Conservation (phyloP, 2,329 filamentous ascomycete genomes). For the Fusarium pseudonygamai region DNA sequence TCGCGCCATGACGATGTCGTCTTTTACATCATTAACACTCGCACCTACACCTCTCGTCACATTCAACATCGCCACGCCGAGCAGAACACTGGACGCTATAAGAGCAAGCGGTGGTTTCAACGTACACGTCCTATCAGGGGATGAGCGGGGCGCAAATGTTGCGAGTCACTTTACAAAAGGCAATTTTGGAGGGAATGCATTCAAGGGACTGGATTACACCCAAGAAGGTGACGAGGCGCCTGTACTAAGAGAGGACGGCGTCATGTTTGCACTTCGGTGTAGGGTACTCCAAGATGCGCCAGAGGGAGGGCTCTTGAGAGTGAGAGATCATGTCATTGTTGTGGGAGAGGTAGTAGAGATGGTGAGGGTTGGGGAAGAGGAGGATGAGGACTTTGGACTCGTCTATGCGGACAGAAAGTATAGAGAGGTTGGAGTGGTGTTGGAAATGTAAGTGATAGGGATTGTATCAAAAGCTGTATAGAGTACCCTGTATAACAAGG, state of each 20-base stretch:
- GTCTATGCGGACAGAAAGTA: constrained; percentile 62
- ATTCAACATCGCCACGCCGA: constrained; percentile 67
- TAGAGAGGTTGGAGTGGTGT: constrained; percentile 53
- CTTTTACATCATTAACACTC: constrained; percentile 65
- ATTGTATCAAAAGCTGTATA: constrained; percentile 19
- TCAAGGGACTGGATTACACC: constrained; percentile 41
- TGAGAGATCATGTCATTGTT: constrained; percentile 63
- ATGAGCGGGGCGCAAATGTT: constrained; percentile 57
- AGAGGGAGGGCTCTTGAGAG: constrained; percentile 53
- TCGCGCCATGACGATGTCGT: constrained; percentile 68
- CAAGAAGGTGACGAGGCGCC: constrained; percentile 47
- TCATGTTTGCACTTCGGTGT: constrained; percentile 61
- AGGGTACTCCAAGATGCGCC: constrained; percentile 53
- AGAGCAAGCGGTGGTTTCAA: constrained; percentile 58
- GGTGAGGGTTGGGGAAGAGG: constrained; percentile 44
- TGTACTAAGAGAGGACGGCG: constrained; percentile 59
- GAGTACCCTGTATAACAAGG: constrained; percentile 21
- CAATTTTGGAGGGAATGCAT: constrained; percentile 53
- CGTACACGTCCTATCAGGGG: constrained; percentile 62
- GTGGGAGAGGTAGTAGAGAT: constrained; percentile 62
- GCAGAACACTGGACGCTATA: constrained; percentile 64
- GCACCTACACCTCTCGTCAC: constrained; percentile 61
- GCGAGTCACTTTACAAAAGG: constrained; percentile 63
- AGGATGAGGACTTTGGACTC: constrained; percentile 55
- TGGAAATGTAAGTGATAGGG: constrained; percentile 36